These are phyloP conservation scores for Jacaranda copaia DNA, from an alignment of 257 asterid species.

Conservation along the genomic window DNA sequence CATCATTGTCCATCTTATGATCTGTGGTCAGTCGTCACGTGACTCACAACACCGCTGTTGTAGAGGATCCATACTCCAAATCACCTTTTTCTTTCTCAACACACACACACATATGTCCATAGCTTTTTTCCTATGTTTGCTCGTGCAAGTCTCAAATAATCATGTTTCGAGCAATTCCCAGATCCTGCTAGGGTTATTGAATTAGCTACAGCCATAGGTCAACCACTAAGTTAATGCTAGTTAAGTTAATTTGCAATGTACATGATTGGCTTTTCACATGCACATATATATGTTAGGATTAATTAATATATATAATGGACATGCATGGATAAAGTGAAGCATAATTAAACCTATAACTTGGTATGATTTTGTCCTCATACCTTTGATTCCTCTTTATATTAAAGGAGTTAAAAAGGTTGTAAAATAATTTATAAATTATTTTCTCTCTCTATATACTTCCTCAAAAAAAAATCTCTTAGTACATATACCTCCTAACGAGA, in stretches of 20 bases:
- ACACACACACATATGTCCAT: too few species aligned
- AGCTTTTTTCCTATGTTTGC: neutral
- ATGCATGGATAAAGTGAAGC: conserved; percentile 36
- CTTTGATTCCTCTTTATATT: neutral
- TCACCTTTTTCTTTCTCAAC: neutral
- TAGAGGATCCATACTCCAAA: neutral
- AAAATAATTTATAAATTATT: too few species aligned
- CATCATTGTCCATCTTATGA: conserved; percentile 33
- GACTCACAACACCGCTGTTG: conserved; percentile 40
- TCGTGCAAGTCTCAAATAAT: neutral
- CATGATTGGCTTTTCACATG: neutral
- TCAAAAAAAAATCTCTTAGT: too few species aligned
- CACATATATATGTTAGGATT: neutral
- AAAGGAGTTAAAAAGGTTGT: too few species aligned
- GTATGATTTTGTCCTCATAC: neutral
- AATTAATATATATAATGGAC: neutral
- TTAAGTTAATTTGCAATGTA: neutral
- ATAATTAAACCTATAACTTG: neutral
- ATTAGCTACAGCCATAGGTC: neutral
- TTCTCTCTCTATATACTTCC: too few species aligned
- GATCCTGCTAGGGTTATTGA: neutral
- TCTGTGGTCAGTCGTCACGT: conserved; percentile 40
- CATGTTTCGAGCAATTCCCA: neutral
- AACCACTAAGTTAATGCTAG: neutral
- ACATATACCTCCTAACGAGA: too few species aligned